Conservation (phyloP, 306 rosid species). For the Psophocarpus tetragonolobus region DNA sequence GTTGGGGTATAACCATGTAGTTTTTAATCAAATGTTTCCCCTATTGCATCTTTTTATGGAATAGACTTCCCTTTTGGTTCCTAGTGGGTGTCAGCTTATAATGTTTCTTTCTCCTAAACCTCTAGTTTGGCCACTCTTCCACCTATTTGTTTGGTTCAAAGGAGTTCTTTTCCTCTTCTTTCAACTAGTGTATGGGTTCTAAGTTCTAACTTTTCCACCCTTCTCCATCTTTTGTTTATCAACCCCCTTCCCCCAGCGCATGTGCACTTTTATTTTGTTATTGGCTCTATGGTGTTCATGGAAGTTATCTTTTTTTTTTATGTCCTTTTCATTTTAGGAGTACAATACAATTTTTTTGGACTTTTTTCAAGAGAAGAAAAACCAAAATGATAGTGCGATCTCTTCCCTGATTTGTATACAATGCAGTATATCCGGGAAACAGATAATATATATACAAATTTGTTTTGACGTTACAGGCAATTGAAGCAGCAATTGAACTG, state of each 20-base stretch:
- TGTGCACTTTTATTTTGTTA: background rate
- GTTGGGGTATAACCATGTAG: slow-evolving; percentile 7
- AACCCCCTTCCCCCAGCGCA: background rate
- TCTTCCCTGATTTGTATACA: background rate
- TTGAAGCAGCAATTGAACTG: slow-evolving; percentile 96
- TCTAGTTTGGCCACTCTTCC: background rate
- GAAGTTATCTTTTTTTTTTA: background rate
- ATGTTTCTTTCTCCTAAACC: background rate
- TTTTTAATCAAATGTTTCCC: slow-evolving; percentile 20
- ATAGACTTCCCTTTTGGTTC: background rate
- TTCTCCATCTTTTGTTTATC: background rate
- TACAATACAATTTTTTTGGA: background rate
- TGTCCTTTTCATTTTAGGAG: slow-evolving; percentile 2
- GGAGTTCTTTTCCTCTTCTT: background rate
- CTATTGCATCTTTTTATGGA: slow-evolving; percentile 11
- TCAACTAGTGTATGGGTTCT: background rate
- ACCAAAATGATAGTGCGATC: background rate
- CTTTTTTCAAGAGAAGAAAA: background rate
- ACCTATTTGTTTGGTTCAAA: background rate
- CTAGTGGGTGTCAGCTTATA: background rate
- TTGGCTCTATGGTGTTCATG: background rate
- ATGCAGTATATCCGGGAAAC: background rate
- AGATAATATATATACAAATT: background rate
- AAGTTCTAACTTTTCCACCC: background rate
- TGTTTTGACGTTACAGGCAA: slow-evolving; percentile 62